Base-by-base conservation (phyloP, 2,329 filamentous ascomycete species). In the Penicillium frequentans region DNA sequence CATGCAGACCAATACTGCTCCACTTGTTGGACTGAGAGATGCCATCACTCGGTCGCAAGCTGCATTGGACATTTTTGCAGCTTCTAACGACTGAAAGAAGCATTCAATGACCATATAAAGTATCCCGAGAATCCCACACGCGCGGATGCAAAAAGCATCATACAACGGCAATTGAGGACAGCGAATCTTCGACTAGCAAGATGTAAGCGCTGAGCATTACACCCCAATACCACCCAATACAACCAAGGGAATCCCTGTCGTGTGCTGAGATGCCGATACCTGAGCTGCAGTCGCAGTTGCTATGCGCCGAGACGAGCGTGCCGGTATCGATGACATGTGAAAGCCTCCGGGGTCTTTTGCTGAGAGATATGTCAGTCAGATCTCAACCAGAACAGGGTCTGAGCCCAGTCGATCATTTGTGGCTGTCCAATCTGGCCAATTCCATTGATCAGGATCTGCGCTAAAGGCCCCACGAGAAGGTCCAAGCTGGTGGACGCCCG, bases 1-100 rank as follows among this genome's bases (percentile, higher is more conserved):
- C 5, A 78, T 79, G 73, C 73, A 74, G 54, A 73, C 64, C 52
- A 79, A 79, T 53, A 69, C 68, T 2, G 67, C 68, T 16, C 74
- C 75, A 16, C 66, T 77, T 31, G 57, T 59, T 37, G 75, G 73
- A 4, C 61, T 78, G 33, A 67, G 65, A 10, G 73, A 76, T 50
- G 75, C 74, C 7, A 71, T 78, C 53, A 64, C 64, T 37, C 70
- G 73, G 39, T 72, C 75, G 16, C 69, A 75, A 50, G 63, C 66
- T n/a, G 74, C 73, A 3, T 58, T 76, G 44, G 68, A 69, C 58
- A 49, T 75, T 19, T 63, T 69, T 45, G 64, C 62, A 3, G 60
- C 65, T 48, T 58, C 70, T 1, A 68, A 71, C 31, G 73, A 74
- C 52, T 75, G 72, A 75, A 54, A 6, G 5, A 42, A 42, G 39